phyloP scores from a whole-genome alignment of 2,329 filamentous ascomycete genomes.

The Sclerotinia spermophila region DNA sequence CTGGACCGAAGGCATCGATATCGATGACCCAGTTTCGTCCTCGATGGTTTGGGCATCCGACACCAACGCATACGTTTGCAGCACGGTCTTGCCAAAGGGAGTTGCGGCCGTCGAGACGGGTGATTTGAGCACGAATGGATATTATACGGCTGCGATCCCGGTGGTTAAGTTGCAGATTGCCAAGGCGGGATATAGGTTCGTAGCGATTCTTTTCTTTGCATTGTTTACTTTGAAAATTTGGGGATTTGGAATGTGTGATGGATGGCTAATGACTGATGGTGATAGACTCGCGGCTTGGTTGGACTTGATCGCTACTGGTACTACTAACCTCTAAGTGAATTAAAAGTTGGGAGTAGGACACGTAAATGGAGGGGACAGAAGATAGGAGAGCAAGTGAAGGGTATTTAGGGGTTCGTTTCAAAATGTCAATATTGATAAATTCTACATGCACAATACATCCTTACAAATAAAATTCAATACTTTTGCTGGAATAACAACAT shows the following conservation, averaged over 20 bases:
- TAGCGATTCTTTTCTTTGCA: background rate
- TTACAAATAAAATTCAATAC: background rate
- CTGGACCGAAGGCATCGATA: constrained; percentile 26
- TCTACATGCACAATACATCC: background rate
- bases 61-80: constrained; percentile 59
- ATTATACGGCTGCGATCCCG: constrained; percentile 59
- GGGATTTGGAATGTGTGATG: background rate
- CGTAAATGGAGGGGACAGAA: background rate
- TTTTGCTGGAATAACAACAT: background rate
- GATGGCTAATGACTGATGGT: background rate
- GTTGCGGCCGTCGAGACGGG: constrained; percentile 50
- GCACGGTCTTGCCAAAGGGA: constrained; percentile 58
- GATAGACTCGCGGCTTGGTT: constrained; percentile 59
- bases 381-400: background rate
- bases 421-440: background rate
- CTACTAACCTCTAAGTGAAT: constrained; percentile 8
- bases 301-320: constrained; percentile 51
- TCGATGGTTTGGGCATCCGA: constrained; percentile 63
- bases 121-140: constrained; percentile 55
- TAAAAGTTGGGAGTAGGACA: background rate
- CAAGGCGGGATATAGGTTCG: constrained; percentile 58
- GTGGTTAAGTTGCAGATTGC: constrained; percentile 64
- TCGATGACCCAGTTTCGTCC: constrained; percentile 25
- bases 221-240: background rate
- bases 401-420: background rate